Conservation (phyloP, 164 flowering plant species). For the Protea cynaroides region DNA sequence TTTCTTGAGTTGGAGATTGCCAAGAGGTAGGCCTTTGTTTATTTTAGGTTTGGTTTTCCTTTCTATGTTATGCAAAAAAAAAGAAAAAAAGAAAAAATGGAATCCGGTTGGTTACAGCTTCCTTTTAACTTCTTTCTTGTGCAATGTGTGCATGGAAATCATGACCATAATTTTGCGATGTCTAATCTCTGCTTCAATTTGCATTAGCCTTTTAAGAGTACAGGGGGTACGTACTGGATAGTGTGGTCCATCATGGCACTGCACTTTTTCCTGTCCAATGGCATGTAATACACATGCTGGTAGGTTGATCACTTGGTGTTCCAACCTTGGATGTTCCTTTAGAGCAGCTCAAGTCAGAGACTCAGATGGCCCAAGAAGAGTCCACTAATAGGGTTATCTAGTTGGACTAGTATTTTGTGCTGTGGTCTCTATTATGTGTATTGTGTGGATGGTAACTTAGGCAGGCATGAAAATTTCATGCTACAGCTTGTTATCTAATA, state of each 20-base stretch:
- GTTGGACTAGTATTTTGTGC: not conserved
- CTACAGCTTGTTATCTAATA: not conserved
- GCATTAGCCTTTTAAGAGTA: too few species aligned
- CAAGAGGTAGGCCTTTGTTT: slow-evolving; percentile 53
- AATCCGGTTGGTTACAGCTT: not conserved
- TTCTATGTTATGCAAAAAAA: not conserved
- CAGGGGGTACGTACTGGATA: too few species aligned
- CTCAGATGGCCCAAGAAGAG: too few species aligned
- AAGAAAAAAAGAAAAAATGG: too few species aligned
- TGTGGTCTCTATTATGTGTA: too few species aligned
- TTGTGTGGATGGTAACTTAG: too few species aligned
- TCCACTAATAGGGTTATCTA: too few species aligned
- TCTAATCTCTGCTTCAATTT: too few species aligned
- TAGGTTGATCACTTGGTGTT: not conserved
- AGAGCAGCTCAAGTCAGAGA: too few species aligned
- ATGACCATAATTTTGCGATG: not conserved
- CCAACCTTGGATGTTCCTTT: not conserved
- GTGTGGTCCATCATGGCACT: not conserved
- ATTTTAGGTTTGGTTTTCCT: not conserved
- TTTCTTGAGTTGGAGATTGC: slow-evolving; percentile 93
- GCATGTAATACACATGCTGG: not conserved
- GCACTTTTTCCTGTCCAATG: not conserved
- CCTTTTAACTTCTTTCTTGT: not conserved
- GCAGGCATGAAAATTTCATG: not conserved
- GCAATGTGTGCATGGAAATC: not conserved